Conservation (phyloP, 2,329 filamentous ascomycete species). For the Botryotinia narcissicola region DNA sequence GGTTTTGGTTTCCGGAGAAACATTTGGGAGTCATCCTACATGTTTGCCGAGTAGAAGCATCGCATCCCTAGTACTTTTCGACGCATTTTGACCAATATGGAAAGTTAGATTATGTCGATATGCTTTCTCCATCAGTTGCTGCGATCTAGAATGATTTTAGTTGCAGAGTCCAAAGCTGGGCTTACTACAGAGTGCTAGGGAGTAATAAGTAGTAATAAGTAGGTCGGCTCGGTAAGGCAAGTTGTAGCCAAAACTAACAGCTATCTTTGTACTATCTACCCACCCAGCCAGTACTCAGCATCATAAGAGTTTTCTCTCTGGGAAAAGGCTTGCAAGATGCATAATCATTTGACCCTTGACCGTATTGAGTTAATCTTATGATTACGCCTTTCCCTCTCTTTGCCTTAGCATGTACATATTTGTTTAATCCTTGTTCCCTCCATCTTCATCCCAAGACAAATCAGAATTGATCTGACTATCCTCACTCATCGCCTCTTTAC, state of each 20-base stretch:
- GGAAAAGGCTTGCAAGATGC: not conserved
- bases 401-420: not conserved
- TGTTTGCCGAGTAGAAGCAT: slow-evolving; percentile 5
- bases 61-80: not conserved
- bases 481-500: not conserved
- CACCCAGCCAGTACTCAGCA: not conserved
- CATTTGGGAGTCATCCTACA: slow-evolving; percentile 16
- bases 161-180: not conserved
- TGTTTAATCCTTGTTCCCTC: not conserved
- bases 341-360: slow-evolving; percentile 15
- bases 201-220: not conserved
- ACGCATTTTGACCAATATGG: not conserved
- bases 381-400: not conserved
- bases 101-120: not conserved
- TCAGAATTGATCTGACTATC: not conserved
- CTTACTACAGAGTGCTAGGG: not conserved
- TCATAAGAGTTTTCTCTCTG: not conserved
- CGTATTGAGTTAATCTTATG: not conserved
- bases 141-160: slow-evolving; percentile 4
- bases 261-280: not conserved
- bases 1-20: slow-evolving; percentile 12
- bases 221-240: not conserved
- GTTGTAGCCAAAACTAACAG: not conserved
- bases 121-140: not conserved
- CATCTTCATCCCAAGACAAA: not conserved